Percentiles rank a stretch among this genome's conserved stretches.
These are phyloP conservation scores for Monotropa hypopitys DNA, from an alignment of 179 eudicot genomes.

Conservation along the genomic window DNA sequence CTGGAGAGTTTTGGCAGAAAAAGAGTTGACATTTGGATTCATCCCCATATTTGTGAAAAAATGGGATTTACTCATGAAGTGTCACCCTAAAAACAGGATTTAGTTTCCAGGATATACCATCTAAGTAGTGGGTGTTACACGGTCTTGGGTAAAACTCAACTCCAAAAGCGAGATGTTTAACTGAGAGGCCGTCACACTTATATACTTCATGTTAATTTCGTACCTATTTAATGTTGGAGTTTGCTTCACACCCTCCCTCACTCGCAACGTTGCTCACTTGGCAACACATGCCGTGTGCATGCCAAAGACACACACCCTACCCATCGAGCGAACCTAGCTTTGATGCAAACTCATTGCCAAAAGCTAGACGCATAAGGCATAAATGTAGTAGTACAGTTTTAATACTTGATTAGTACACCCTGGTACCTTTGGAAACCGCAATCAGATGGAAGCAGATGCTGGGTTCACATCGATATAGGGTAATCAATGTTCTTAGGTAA, in stretches of 20 bases:
- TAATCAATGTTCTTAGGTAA: neutral
- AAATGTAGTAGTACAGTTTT: neutral
- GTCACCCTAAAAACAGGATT: neutral
- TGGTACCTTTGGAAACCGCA: neutral
- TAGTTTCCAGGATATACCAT: neutral
- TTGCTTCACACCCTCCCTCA: too few species aligned
- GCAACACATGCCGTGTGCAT: too few species aligned
- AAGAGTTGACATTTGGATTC: neutral
- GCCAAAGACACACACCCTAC: too few species aligned
- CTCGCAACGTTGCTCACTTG: too few species aligned
- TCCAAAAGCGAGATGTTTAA: too few species aligned
- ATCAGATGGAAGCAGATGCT: too few species aligned
- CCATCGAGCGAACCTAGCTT: too few species aligned
- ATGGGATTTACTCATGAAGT: neutral
- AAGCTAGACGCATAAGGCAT: neutral
- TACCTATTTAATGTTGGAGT: too few species aligned
- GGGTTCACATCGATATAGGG: neutral
- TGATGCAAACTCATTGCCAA: too few species aligned
- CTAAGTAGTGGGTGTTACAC: neutral
- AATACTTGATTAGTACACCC: neutral
- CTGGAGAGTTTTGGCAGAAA: neutral
- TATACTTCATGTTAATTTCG: too few species aligned
- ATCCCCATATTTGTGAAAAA: neutral
- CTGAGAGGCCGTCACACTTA: too few species aligned
- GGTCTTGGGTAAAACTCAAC: too few species aligned